These are phyloP conservation scores for Stagonosporopsis chrysanthemi DNA, from an alignment of 2,329 filamentous ascomycete species.

Conservation along the genomic window DNA sequence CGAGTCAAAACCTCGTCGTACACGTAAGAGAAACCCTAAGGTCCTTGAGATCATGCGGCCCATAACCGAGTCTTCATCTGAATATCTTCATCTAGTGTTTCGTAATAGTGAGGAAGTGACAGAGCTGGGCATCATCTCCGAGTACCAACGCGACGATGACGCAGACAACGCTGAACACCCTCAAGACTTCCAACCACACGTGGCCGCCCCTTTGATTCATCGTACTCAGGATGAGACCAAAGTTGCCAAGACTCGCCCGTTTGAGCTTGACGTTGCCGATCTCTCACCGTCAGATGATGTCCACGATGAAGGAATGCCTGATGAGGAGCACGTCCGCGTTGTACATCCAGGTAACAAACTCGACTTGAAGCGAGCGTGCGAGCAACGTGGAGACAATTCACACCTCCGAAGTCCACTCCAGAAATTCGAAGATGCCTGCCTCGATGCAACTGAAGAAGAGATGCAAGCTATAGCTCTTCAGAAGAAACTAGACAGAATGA, in stretches of 20 bases:
- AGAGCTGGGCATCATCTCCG: slow-evolving; percentile 29
- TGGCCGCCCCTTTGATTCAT: too few relatives aligned
- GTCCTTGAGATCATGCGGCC: slow-evolving; percentile 32
- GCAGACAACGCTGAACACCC: not conserved
- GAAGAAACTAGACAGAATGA: not conserved
- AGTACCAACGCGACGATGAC: slow-evolving; percentile 20
- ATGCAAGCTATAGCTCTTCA: slow-evolving; percentile 14
- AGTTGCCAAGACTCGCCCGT: not conserved
- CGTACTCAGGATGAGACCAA: not conserved
- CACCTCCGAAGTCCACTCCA: slow-evolving; percentile 32
- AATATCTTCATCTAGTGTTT: slow-evolving; percentile 23
- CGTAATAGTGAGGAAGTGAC: slow-evolving; percentile 19
- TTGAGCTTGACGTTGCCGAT: slow-evolving; percentile 21
- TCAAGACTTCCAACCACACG: not conserved
- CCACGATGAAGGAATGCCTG: not conserved
- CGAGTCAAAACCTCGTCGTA: slow-evolving; percentile 13
- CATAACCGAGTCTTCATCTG: slow-evolving; percentile 34
- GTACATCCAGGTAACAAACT: slow-evolving; percentile 16
- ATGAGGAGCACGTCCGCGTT: not conserved
- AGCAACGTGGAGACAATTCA: slow-evolving; percentile 4
- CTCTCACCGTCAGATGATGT: slow-evolving; percentile 21
- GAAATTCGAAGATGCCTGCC: slow-evolving; percentile 29
- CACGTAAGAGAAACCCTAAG: slow-evolving; percentile 25
- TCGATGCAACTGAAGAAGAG: slow-evolving; percentile 27
- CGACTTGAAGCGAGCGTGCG: not conserved